A percentile compares a stretch with the other conserved stretches of the same genome.
Evolutionary conservation across 176 grass and related monocot species (phyloP).

Genomic region (Triticum turgidum): DNA sequence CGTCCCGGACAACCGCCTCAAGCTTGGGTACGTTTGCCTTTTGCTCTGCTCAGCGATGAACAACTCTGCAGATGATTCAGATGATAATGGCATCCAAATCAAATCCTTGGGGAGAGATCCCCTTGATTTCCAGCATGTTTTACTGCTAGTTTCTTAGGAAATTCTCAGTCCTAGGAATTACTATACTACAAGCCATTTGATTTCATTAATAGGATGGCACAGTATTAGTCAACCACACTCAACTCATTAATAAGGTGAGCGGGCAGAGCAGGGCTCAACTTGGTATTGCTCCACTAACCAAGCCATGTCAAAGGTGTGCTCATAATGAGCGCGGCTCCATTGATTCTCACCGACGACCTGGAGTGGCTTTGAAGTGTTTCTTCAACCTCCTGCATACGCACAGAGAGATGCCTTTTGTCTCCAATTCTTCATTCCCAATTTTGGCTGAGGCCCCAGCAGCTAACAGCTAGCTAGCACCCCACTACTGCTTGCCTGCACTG

Average conservation of each 20-base stretch:
- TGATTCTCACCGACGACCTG: background rate
- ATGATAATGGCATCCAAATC: background rate
- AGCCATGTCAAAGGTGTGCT: background rate
- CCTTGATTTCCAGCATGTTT: background rate
- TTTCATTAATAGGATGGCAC: background rate
- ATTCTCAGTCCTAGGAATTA: background rate
- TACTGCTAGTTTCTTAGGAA: background rate
- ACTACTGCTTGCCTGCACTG: background rate
- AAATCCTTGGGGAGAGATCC: background rate
- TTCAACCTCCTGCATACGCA: background rate
- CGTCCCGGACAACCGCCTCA: constrained; percentile 77
- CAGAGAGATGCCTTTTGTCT: background rate
- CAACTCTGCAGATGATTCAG: background rate
- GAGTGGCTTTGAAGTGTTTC: constrained; percentile 7
- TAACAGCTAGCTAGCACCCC: background rate
- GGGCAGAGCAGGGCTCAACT: background rate
- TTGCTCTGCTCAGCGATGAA: too few relatives aligned
- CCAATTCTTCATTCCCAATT: background rate
- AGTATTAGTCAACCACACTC: background rate
- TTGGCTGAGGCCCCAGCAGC: background rate
- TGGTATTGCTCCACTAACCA: background rate
- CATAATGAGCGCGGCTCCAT: background rate
- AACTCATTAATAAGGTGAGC: background rate
- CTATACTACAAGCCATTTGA: background rate
- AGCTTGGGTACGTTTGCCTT: constrained; percentile 63